These are phyloP conservation scores for Suillus occidentalis DNA, from an alignment of 768 basidiomycete genomes.

Conservation along the genomic window DNA sequence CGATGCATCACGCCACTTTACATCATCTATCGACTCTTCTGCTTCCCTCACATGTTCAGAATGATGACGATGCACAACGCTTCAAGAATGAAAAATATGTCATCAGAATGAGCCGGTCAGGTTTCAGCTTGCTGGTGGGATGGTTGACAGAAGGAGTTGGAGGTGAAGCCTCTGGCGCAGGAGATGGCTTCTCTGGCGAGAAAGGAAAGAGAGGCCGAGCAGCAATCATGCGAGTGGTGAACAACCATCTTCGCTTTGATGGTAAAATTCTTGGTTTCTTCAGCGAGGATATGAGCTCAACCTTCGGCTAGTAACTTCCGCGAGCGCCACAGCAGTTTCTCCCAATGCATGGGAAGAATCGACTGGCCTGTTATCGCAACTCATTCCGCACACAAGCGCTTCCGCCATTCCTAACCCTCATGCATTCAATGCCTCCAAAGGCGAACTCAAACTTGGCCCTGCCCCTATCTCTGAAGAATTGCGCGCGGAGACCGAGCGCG, in stretches of 20 bases:
- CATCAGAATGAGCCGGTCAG: slow-evolving; percentile 86
- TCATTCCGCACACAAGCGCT: slow-evolving; percentile 59
- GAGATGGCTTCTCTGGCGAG: slow-evolving; percentile 79
- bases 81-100: slow-evolving; percentile 91
- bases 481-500: slow-evolving; percentile 75
- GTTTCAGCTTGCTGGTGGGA: slow-evolving; percentile 87
- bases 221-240: slow-evolving; percentile 90
- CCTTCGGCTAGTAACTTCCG: slow-evolving; percentile 60
- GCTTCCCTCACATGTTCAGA: slow-evolving; percentile 80
- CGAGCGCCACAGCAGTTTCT: slow-evolving; percentile 63
- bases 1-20: slow-evolving; percentile 66
- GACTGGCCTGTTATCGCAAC: slow-evolving; percentile 78
- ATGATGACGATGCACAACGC: slow-evolving; percentile 78
- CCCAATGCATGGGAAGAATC: slow-evolving; percentile 79
- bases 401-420: slow-evolving; percentile 57
- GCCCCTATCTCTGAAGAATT: slow-evolving; percentile 79
- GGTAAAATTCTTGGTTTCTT: slow-evolving; percentile 46
- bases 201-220: slow-evolving; percentile 83
- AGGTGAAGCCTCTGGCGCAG: slow-evolving; percentile 78
- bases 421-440: slow-evolving; percentile 74
- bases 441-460: slow-evolving; percentile 83
- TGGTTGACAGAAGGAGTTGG: slow-evolving; percentile 95
- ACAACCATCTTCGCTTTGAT: slow-evolving; percentile 89
- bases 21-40: slow-evolving; percentile 80
- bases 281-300: slow-evolving; percentile 9